phyloP scores from a whole-genome alignment of 108 stramenopile species.

The Aurantiochytrium sp. region DNA sequence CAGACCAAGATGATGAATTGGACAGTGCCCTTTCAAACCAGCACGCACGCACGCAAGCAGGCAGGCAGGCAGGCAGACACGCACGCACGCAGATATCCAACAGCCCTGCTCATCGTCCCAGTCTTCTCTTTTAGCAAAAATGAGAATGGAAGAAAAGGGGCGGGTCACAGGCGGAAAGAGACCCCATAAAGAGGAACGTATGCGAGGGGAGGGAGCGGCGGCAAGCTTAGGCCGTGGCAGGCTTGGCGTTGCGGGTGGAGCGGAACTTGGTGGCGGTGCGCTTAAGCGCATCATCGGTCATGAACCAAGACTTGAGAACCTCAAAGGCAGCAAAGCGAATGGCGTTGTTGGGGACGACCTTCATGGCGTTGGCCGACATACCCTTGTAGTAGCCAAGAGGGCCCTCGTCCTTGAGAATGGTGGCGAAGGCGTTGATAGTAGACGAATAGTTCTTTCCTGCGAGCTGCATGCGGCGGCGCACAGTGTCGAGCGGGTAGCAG shows the following conservation, averaged over 20 bases:
- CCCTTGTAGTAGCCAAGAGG: conserved; percentile 1
- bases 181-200: too few species aligned
- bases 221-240: background rate
- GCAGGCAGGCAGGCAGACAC: too few species aligned
- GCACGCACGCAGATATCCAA: too few species aligned
- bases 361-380: conserved; percentile 13
- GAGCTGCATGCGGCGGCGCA: conserved; percentile 22
- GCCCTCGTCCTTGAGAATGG: conserved; percentile 10
- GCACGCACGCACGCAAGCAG: too few species aligned
- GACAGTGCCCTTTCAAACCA: too few species aligned
- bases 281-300: background rate
- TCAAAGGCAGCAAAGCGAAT: conserved; percentile 16
- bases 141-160: too few species aligned
- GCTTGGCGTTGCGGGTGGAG: background rate
- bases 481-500: conserved; percentile 11
- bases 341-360: conserved; percentile 14
- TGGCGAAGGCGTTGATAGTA: background rate
- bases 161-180: too few species aligned
- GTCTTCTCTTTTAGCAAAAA: too few species aligned
- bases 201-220: too few species aligned
- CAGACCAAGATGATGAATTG: too few species aligned
- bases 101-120: too few species aligned
- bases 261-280: background rate
- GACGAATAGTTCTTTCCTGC: background rate
- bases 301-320: conserved; percentile 10